Conservation (phyloP, 345 rosid species). For the Ailanthus altissimus region DNA sequence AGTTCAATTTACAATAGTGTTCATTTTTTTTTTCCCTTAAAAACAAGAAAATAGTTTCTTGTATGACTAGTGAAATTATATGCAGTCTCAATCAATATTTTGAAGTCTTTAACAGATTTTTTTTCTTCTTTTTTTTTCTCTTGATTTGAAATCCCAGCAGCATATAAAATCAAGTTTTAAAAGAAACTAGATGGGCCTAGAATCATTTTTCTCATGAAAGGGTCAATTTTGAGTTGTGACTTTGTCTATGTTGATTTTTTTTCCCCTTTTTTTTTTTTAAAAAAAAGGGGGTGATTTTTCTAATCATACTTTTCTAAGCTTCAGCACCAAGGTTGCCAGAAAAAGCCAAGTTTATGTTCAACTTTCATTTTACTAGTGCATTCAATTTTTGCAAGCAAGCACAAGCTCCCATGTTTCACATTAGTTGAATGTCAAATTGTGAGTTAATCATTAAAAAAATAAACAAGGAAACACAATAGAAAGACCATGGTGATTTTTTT, state of each 20-base stretch:
- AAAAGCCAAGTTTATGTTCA: too few species aligned
- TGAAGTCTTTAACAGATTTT: background rate
- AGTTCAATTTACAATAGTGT: too few species aligned
- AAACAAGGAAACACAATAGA: background rate
- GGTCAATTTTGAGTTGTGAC: too few species aligned
- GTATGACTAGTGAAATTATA: background rate
- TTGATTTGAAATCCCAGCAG: background rate
- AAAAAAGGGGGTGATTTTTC: background rate
- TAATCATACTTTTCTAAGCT: conserved; percentile 11
- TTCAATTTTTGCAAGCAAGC: background rate
- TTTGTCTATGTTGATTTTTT: too few species aligned
- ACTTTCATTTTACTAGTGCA: background rate
- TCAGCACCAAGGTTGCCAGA: conserved; percentile 10
- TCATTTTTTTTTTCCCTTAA: too few species aligned
- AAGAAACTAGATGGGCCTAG: too few species aligned
- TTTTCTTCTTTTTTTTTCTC: background rate
- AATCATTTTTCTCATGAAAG: too few species aligned
- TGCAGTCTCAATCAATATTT: background rate
- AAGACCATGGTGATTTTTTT: background rate
- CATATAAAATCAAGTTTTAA: background rate
- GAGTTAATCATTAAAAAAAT: background rate
- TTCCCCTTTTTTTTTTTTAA: too few species aligned
- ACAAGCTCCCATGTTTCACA: background rate
- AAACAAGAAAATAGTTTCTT: background rate
- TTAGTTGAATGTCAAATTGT: background rate